phyloP scores from a whole-genome alignment of 192 early-diverging fungal species.

The Entomortierella parvispora region DNA sequence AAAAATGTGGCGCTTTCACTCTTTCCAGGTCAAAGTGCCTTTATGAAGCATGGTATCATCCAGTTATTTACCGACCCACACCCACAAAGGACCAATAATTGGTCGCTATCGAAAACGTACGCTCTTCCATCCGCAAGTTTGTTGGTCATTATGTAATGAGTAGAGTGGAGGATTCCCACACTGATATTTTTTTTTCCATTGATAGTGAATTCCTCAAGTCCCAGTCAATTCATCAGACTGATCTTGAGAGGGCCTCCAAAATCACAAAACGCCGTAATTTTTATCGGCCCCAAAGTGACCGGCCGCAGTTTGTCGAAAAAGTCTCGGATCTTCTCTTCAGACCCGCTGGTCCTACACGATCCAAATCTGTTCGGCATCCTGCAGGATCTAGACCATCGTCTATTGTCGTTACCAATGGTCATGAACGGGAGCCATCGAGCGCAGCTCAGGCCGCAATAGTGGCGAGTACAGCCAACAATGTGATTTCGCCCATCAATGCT shows the following conservation, averaged over 20 bases:
- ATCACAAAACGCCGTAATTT: conserved; percentile 34
- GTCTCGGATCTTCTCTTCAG: conserved; percentile 44
- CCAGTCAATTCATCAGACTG: conserved; percentile 15
- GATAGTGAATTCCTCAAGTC: conserved; percentile 37
- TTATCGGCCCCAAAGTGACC: conserved; percentile 45
- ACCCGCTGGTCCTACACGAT: conserved; percentile 36
- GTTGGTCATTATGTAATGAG: neutral
- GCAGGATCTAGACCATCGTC: conserved; percentile 22
- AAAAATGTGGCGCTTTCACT: conserved; percentile 79
- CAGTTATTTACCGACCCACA: conserved; percentile 91
- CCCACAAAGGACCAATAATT: conserved; percentile 65
- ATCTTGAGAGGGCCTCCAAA: conserved; percentile 45
- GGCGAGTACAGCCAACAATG: neutral
- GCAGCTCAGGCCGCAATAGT: conserved; percentile 9
- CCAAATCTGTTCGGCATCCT: conserved; percentile 40
- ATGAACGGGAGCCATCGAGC: conserved; percentile 14
- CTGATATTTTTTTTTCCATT: neutral
- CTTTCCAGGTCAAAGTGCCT: conserved; percentile 85
- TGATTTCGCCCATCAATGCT: conserved; percentile 15
- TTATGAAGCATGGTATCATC: conserved; percentile 75
- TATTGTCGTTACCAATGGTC: conserved; percentile 16
- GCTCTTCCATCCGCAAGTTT: neutral
- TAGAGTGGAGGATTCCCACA: neutral
- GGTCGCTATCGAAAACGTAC: conserved; percentile 55
- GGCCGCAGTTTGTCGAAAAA: conserved; percentile 40